Percentiles rank a stretch among this genome's conserved stretches.
Evolutionary conservation across 1,139 yeast species (phyloP).

Genomic region (Petasospora rhodanensis): DNA sequence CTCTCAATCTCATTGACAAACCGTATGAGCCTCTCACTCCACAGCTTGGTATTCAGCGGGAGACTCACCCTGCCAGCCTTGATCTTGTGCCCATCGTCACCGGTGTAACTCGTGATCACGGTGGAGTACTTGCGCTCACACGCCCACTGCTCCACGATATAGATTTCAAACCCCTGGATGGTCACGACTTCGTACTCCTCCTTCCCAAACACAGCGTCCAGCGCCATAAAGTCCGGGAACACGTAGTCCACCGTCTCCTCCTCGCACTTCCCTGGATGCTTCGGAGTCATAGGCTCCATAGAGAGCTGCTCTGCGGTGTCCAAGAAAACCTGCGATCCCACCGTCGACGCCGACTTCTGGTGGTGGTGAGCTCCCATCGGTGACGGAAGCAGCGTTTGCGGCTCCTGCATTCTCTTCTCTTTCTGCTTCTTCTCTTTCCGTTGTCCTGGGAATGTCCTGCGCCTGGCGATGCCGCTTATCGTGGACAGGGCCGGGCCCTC

Average conservation of each 20-base stretch:
- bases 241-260: slow-evolving; percentile 24
- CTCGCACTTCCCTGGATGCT: no score
- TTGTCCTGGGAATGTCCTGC: no score
- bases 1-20: slow-evolving; percentile 64
- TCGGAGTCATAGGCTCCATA: no score
- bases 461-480: no score
- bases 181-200: slow-evolving; percentile 35
- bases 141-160: slow-evolving; percentile 93
- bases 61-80: slow-evolving; percentile 57
- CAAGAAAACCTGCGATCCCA: no score
- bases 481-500: no score
- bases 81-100: slow-evolving; percentile 62
- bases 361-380: no score
- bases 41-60: slow-evolving; percentile 47
- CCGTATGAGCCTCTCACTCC: slow-evolving; percentile 55
- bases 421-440: no score
- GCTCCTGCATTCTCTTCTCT: no score
- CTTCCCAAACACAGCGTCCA: slow-evolving; percentile 32
- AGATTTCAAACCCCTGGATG: slow-evolving; percentile 74
- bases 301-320: no score
- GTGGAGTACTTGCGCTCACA: slow-evolving; percentile 63
- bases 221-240: slow-evolving; percentile 51
- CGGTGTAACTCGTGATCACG: slow-evolving; percentile 78
- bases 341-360: no score
- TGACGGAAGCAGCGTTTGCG: no score